Evolutionary conservation across 352 stramenopile species (phyloP), one percentile per base, ranked within the genome.

Genomic region (Globisporangium middletonii): DNA sequence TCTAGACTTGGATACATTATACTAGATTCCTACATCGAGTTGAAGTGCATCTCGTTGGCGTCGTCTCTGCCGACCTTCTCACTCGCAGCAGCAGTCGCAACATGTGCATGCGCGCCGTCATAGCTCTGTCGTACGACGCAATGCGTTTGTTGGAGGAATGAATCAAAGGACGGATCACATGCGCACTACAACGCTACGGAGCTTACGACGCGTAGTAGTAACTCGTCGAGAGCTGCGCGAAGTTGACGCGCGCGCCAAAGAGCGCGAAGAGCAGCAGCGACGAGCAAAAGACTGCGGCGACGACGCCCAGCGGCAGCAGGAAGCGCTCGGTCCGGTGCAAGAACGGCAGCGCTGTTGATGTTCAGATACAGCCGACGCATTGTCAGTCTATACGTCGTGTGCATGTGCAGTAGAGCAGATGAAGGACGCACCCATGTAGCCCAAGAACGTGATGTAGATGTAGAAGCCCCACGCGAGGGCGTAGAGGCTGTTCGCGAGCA

Each of bases 371-470:
- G 26, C 27, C 46, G 16, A 35, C 26, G 5, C 16, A 55, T 35
- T 15, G n/a, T 47, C 28, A 55, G 50, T 65, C 8, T 55, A 23
- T 8, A 35, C 38, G 35, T 47, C 12, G n/a, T 38, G 16, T 27
- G 50, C 19, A 60, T 42, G 35, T 30, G 6, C 2, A 45, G 3
- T 61, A 15, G 27, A 57, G 37, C 16, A 53, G 15, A 4, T 44
- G 11, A 11, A 4, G 11, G n/a, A 69, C 77, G 60, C 73, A 96
- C 86, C 84, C 79, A 96, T 88, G 68, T 97, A 99, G 45, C 97
- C 97, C 35, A 99, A 80, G 76, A 99, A 98, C 2, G 96, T 99
- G 67, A 99, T 97, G 75, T 99, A 99, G 56, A 90, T 98, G 76
- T 99, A 99, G 58, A 92, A 93, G 23, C 79, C 78, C 76, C 98